A percentile compares a stretch with the other conserved stretches of the same genome.
These are phyloP conservation scores for Pulveroboletus ravenelii DNA, from an alignment of 768 basidiomycete genomes.

Conservation along the genomic window DNA sequence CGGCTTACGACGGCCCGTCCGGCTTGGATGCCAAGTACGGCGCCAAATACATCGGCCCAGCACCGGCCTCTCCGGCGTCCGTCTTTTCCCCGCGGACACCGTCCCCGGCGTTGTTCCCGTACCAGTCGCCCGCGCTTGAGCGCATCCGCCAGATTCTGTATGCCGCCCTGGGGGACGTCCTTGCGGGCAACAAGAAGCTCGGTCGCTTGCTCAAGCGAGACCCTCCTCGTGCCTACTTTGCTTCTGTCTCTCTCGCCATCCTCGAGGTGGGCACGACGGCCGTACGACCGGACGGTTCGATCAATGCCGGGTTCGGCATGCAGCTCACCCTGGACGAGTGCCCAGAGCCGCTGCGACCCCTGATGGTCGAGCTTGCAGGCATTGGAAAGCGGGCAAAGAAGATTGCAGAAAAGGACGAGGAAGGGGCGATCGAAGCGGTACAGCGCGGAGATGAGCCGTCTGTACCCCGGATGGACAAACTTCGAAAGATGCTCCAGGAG, in stretches of 20 bases:
- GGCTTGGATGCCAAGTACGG: conserved; percentile 15
- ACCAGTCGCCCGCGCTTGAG: conserved; percentile 51
- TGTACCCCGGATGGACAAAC: conserved; percentile 51
- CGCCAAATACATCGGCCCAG: background rate
- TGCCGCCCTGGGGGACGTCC: conserved; percentile 68
- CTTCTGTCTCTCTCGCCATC: conserved; percentile 68
- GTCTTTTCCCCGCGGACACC: conserved; percentile 39
- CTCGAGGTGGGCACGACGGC: conserved; percentile 57
- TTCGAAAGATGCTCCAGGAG: conserved; percentile 50
- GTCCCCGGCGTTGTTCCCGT: conserved; percentile 43
- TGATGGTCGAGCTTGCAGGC: conserved; percentile 59
- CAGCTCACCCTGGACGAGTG: conserved; percentile 56
- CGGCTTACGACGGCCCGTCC: conserved; percentile 46
- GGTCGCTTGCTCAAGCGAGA: conserved; percentile 54
- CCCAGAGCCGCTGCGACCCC: conserved; percentile 56
- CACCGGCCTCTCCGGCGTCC: conserved; percentile 18
- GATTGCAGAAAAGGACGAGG: conserved; percentile 53
- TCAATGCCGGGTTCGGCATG: conserved; percentile 49
- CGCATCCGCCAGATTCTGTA: conserved; percentile 86
- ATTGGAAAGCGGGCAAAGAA: conserved; percentile 49
- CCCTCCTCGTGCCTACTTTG: conserved; percentile 73
- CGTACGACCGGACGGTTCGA: conserved; percentile 42
- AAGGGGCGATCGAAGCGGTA: conserved; percentile 41
- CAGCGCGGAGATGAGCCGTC: conserved; percentile 33
- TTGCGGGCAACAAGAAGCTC: conserved; percentile 53